These are phyloP conservation scores for Podospora pseudoanserina DNA, from an alignment of 495 filamentous ascomycete genomes.

Conservation along the genomic window DNA sequence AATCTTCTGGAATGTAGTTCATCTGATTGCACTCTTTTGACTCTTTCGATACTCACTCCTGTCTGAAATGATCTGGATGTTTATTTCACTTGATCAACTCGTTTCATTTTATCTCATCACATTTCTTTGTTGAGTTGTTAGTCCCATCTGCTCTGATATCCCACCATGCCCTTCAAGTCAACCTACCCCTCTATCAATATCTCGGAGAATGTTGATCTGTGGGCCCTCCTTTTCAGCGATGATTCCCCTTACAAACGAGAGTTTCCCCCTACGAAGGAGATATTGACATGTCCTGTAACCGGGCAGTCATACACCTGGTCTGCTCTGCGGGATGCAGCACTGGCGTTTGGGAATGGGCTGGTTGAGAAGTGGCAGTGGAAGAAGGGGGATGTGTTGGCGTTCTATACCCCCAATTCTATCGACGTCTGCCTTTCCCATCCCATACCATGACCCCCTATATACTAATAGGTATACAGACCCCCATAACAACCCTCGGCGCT, in stretches of 20 bases:
- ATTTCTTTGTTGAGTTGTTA: not conserved
- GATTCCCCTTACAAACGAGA: not conserved
- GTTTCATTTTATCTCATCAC: not conserved
- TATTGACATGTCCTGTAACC: slow-evolving; percentile 75
- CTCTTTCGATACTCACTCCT: no score
- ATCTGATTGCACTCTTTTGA: not conserved
- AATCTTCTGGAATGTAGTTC: not conserved
- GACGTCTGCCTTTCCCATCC: slow-evolving; percentile 12
- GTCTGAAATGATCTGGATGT: no score
- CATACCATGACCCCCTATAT: not conserved
- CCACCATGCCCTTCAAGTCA: slow-evolving; percentile 54
- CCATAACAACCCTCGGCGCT: slow-evolving; percentile 68
- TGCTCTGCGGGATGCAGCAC: slow-evolving; percentile 59
- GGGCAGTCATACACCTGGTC: slow-evolving; percentile 69
- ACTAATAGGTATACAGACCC: slow-evolving; percentile 46
- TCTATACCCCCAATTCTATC: slow-evolving; percentile 71
- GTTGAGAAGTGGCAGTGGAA: slow-evolving; percentile 68
- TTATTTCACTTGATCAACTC: not conserved
- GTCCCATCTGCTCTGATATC: not conserved
- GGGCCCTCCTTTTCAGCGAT: slow-evolving; percentile 63
- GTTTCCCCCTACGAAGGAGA: slow-evolving; percentile 47
- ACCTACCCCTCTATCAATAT: slow-evolving; percentile 56
- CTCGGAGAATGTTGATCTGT: slow-evolving; percentile 62
- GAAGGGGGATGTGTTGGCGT: slow-evolving; percentile 71
- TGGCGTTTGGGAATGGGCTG: slow-evolving; percentile 77